A percentile compares a stretch with the other conserved stretches of the same genome.
phyloP scores from a whole-genome alignment of 352 stramenopile genomes.

The Phytophthora parvispora region DNA sequence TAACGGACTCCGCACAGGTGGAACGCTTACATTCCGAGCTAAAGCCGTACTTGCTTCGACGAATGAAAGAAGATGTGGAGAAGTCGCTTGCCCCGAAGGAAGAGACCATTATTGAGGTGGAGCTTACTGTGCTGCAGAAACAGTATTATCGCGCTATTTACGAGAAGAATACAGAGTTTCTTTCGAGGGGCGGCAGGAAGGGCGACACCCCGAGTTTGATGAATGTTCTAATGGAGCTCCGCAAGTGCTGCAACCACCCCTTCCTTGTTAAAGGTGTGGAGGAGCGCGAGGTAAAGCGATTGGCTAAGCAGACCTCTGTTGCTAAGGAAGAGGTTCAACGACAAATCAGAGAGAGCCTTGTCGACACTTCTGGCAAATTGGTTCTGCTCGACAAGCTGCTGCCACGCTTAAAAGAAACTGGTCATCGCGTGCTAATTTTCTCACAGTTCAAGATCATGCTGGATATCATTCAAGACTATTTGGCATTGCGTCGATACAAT shows the following conservation, averaged over 20 bases:
- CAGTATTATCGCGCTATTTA: constrained; percentile 95
- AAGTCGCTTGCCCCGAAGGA: constrained; percentile 91
- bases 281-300: constrained; percentile 73
- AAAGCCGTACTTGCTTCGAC: constrained; percentile 87
- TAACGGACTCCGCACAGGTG: constrained; percentile 91
- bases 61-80: constrained; percentile 94
- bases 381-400: constrained; percentile 99
- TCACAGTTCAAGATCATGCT: constrained; percentile 99
- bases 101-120: constrained; percentile 94
- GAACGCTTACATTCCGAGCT: constrained; percentile 89
- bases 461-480: constrained; percentile 99
- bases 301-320: constrained; percentile 66
- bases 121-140: constrained; percentile 92
- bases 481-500: constrained; percentile 92
- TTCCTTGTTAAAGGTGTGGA: constrained; percentile 94
- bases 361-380: constrained; percentile 98
- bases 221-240: constrained; percentile 95
- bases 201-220: constrained; percentile 87
- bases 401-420: constrained; percentile 95
- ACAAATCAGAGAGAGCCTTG: constrained; percentile 90
- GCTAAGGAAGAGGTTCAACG: constrained; percentile 61
- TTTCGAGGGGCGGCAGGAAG: constrained; percentile 78
- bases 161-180: constrained; percentile 94
- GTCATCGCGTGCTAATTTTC: constrained; percentile 99
- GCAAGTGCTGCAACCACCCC: constrained; percentile 96